Conservation (phyloP, 768 basidiomycete genomes). For the Suillus decipiens region DNA sequence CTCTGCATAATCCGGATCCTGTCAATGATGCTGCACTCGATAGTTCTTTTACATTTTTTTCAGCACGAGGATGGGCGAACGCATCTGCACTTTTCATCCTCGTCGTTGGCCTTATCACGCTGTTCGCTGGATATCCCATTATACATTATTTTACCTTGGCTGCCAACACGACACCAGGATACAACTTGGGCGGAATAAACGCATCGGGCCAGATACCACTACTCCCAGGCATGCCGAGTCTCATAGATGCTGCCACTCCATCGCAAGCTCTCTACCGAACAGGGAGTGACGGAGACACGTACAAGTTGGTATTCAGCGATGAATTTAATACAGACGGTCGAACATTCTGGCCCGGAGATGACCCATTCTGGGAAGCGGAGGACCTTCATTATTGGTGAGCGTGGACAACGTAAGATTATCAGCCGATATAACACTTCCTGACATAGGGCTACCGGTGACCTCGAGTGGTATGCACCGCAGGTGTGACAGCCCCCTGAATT, state of each 20-base stretch:
- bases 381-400: conserved; percentile 81
- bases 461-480: conserved; percentile 84
- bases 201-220: conserved; percentile 83
- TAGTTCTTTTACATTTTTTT: conserved; percentile 70
- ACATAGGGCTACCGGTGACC: conserved; percentile 62
- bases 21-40: conserved; percentile 63
- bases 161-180: conserved; percentile 45
- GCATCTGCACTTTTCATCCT: conserved; percentile 71
- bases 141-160: conserved; percentile 51
- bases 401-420: not conserved
- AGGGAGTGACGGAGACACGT: conserved; percentile 75
- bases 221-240: conserved; percentile 61
- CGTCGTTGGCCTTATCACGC: conserved; percentile 62
- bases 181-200: conserved; percentile 86
- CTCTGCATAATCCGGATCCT: conserved; percentile 85
- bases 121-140: conserved; percentile 91
- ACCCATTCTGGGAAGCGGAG: conserved; percentile 83
- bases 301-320: conserved; percentile 86
- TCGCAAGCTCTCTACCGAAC: conserved; percentile 50
- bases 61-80: conserved; percentile 82
- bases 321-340: conserved; percentile 76
- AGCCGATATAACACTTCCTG: conserved; percentile 4
- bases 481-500: conserved; percentile 37
- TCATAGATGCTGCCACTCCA: conserved; percentile 84
- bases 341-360: conserved; percentile 82